Evolutionary conservation across 106 monocot species (phyloP), one percentile per base, ranked within the genome.

Genomic region (Allium cepa): DNA sequence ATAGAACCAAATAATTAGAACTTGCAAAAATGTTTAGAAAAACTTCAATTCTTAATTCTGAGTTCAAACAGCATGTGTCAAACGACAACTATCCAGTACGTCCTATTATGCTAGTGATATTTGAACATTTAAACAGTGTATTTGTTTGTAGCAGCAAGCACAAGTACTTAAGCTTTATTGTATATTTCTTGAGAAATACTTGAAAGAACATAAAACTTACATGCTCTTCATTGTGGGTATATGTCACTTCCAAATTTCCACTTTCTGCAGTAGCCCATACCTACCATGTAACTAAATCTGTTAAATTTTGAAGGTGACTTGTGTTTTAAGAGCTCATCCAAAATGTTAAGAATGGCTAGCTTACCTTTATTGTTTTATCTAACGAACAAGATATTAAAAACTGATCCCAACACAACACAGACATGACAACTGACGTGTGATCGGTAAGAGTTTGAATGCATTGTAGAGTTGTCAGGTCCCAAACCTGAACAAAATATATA

Each of bases 391-490:
- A 85, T 73, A 97, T 60, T 16, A 97, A 62, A 80, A 92, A 97
- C 47, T 97, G 96, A 75, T 97, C 92, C 96, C 96, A 97, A 76
- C 86, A 92, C 17, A 92, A 69, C 16, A 97, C 66, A 48, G 96
- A 88, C 88, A 89, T 97, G 57, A 97, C 88, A 27, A 89, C 92
- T 27, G 71, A 57, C 49, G 86, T 82, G 75, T 97, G 96, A 53
- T 88, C 96, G 53, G 75, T 87, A 18, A 97, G 86, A 4, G 92
- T 97, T 71, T 92, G 88, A 49, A 92, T 78, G 62, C 96, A 97
- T 59, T 89, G 92, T 71, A 97, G 76, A 18, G 80, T 84, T 72
- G 78, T 36, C 26, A 97, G 81, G 70, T 97, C 92, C 96, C 96
- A 97, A 47, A 92, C 88, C 96, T 97, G 81, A 58, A 36, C 36